A percentile compares a stretch with the other conserved stretches of the same genome.
Conservation (phyloP, 495 filamentous ascomycete genomes). For the Aspergillus taichungensis region DNA sequence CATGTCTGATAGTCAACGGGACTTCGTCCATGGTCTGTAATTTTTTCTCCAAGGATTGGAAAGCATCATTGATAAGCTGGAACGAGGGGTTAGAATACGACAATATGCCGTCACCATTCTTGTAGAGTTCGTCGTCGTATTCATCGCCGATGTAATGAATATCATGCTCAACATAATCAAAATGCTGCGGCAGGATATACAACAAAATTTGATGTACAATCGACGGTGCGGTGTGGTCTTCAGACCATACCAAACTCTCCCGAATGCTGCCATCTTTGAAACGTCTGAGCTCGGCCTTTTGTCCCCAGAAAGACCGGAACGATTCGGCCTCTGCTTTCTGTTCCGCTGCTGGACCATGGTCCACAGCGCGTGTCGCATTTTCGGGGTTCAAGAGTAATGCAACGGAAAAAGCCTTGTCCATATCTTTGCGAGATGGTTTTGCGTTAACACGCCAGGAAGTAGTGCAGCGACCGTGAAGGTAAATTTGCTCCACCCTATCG, state of each 20-base stretch:
- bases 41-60: constrained; percentile 61
- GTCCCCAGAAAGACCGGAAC: constrained; percentile 45
- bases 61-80: constrained; percentile 48
- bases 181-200: constrained; percentile 61
- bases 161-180: constrained; percentile 41
- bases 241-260: constrained; percentile 72
- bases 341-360: constrained; percentile 79
- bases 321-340: constrained; percentile 45
- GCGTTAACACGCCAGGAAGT: constrained; percentile 28
- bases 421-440: constrained; percentile 18
- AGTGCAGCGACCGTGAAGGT: constrained; percentile 37
- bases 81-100: constrained; percentile 41
- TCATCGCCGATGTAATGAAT: constrained; percentile 54
- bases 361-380: constrained; percentile 63
- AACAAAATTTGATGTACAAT: constrained; percentile 72
- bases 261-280: constrained; percentile 48
- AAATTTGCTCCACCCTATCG: constrained; percentile 61
- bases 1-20: constrained; percentile 69
- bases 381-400: constrained; percentile 63
- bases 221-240: constrained; percentile 45
- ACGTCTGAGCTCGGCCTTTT: constrained; percentile 45
- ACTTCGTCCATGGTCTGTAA: constrained; percentile 67
- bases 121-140: constrained; percentile 47
- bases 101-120: constrained; percentile 26
- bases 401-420: constrained; percentile 37